These are phyloP conservation scores for Lactarius psammicola DNA, from an alignment of 768 basidiomycete genomes.

Conservation along the genomic window DNA sequence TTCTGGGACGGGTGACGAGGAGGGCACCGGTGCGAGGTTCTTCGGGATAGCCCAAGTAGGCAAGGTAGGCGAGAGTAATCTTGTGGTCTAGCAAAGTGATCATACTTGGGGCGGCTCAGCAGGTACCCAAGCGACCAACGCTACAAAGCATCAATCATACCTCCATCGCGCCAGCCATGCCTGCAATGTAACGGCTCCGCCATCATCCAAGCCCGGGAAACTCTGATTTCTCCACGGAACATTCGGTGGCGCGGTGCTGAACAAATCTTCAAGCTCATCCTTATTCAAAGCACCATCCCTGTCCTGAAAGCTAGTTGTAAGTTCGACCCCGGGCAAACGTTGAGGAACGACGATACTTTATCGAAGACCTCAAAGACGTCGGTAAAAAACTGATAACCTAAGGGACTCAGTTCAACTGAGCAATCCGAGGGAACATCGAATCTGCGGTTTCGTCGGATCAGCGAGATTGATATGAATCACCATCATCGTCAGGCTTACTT, in stretches of 20 bases:
- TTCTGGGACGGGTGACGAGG: constrained; percentile 79
- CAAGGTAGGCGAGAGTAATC: constrained; percentile 90
- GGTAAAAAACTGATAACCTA: constrained; percentile 95
- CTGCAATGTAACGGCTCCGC: constrained; percentile 90
- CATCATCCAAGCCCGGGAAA: constrained; percentile 87
- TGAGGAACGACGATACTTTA: constrained; percentile 51
- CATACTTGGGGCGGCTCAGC: constrained; percentile 58
- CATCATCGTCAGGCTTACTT: constrained; percentile 61
- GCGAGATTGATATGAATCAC: constrained; percentile 23
- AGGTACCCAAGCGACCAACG: background rate
- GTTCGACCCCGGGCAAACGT: background rate
- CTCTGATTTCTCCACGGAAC: constrained; percentile 95
- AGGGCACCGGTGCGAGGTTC: constrained; percentile 81
- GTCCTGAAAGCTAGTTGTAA: constrained; percentile 52
- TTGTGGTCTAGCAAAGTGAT: constrained; percentile 93
- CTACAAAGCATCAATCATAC: constrained; percentile 42
- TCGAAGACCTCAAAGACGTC: constrained; percentile 96
- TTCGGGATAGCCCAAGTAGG: constrained; percentile 87
- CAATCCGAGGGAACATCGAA: constrained; percentile 94
- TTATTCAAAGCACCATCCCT: constrained; percentile 90
- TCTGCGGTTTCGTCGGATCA: constrained; percentile 41
- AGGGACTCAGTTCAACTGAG: constrained; percentile 91
- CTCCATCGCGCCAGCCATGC: constrained; percentile 99
- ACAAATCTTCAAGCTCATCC: constrained; percentile 80
- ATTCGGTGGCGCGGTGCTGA: constrained; percentile 85